These are phyloP conservation scores for Wickerhamiella brachini DNA, from an alignment of 805 yeast genomes.

Conservation along the genomic window DNA sequence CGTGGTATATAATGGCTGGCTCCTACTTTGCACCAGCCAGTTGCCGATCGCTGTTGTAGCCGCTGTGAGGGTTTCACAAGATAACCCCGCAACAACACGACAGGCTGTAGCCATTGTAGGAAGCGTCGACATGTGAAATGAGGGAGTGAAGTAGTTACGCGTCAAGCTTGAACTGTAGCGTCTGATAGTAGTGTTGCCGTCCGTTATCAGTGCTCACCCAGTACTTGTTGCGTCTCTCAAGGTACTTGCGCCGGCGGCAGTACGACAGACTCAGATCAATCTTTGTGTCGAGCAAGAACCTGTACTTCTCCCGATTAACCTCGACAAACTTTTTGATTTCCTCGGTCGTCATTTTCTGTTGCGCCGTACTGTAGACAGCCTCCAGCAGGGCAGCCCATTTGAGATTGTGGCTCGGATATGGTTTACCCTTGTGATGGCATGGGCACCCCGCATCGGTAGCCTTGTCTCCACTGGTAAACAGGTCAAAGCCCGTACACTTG, in stretches of 20 bases:
- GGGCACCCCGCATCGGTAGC: neutral
- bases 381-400: neutral
- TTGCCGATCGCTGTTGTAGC: no score
- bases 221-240: neutral
- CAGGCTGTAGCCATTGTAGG: no score
- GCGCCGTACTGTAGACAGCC: neutral
- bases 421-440: neutral
- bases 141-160: no score
- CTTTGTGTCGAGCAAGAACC: neutral
- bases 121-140: no score
- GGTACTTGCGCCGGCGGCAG: neutral
- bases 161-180: neutral
- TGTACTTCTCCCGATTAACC: neutral
- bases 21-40: no score
- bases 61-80: no score
- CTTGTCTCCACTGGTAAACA: neutral
- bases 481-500: neutral
- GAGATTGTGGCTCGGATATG: neutral
- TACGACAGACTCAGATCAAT: neutral
- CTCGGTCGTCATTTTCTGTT: neutral
- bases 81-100: neutral
- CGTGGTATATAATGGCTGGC: no score
- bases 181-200: neutral
- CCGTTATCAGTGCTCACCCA: neutral
- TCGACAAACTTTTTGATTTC: neutral